Evolutionary conservation across 495 filamentous ascomycete species (phyloP).

Genomic region (Gamarada debralockiae): DNA sequence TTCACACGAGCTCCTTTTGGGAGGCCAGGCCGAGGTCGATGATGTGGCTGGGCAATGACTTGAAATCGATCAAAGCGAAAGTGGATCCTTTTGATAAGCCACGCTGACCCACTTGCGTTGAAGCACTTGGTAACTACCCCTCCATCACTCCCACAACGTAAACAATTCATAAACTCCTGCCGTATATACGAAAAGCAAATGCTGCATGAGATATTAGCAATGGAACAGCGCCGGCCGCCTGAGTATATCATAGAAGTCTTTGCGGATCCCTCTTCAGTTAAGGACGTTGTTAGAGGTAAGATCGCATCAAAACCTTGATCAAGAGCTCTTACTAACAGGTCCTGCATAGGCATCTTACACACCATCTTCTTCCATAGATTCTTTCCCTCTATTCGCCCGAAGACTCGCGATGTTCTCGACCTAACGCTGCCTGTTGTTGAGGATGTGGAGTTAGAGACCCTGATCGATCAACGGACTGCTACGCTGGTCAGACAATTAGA

Average conservation of each 20-base stretch:
- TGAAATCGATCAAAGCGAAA: neutral
- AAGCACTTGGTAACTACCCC: conserved; percentile 15
- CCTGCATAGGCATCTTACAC: conserved; percentile 75
- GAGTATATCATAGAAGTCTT: conserved; percentile 85
- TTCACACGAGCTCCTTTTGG: neutral
- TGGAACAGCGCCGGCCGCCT: conserved; percentile 59
- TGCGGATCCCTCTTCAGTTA: conserved; percentile 74
- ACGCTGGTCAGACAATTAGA: conserved; percentile 66
- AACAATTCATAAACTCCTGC: neutral
- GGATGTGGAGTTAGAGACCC: conserved; percentile 83
- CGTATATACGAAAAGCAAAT: conserved; percentile 3
- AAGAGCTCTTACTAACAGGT: conserved; percentile 9
- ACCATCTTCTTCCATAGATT: conserved; percentile 99
- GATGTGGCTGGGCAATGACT: conserved; percentile 9
- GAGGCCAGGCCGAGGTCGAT: neutral
- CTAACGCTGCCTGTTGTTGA: conserved; percentile 86
- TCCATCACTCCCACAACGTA: conserved; percentile 10
- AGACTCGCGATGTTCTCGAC: conserved; percentile 85
- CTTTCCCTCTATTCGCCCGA: conserved; percentile 82
- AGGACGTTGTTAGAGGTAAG: conserved; percentile 88
- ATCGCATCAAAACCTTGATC: neutral
- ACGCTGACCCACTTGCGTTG: too few species aligned
- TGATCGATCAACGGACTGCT: conserved; percentile 83
- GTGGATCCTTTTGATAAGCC: neutral
- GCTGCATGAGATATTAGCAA: conserved; percentile 23